Percentiles rank a stretch among this genome's conserved stretches.
phyloP scores from a whole-genome alignment of 1,284 basidiomycete species.

The Sanghuangporus baumii region DNA sequence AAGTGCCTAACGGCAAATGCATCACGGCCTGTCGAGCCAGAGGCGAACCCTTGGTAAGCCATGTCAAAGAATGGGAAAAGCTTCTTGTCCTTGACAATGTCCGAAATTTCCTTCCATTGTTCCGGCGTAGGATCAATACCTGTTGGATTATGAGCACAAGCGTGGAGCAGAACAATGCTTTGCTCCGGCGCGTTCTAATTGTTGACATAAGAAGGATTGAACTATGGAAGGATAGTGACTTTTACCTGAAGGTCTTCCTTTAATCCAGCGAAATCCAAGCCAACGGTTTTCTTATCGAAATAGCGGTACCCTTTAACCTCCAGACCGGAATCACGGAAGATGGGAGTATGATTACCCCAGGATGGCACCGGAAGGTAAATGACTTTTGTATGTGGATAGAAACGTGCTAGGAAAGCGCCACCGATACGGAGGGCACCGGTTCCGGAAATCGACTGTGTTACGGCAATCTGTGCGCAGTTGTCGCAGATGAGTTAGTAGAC shows the following conservation, averaged over 20 bases:
- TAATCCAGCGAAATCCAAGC: constrained; percentile 89
- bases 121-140: constrained; percentile 92
- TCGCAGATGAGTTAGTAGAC: constrained; percentile 12
- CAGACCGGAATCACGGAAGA: constrained; percentile 87
- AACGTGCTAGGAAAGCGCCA: constrained; percentile 87
- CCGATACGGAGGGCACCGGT: constrained; percentile 97
- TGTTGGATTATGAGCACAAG: constrained; percentile 97
- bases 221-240: constrained; percentile 2
- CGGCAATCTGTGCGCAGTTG: constrained; percentile 60
- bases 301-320: constrained; percentile 93
- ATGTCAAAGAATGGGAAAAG: constrained; percentile 95
- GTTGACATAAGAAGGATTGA: not conserved
- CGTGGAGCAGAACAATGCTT: constrained; percentile 82
- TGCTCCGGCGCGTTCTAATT: constrained; percentile 69
- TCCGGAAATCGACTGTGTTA: constrained; percentile 96
- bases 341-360: constrained; percentile 95
- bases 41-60: constrained; percentile 97
- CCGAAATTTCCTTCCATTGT: constrained; percentile 92
- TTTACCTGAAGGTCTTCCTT: constrained; percentile 79
- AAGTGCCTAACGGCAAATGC: constrained; percentile 96
- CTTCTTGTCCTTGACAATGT: constrained; percentile 81
- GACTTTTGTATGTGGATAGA: constrained; percentile 83
- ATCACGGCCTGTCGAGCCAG: constrained; percentile 83
- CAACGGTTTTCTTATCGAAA: constrained; percentile 92
- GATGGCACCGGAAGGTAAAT: constrained; percentile 95